Evolutionary conservation across 208 protist species (phyloP), one percentile per base, ranked within the genome.

Genomic region (Crithidia expoeki): DNA sequence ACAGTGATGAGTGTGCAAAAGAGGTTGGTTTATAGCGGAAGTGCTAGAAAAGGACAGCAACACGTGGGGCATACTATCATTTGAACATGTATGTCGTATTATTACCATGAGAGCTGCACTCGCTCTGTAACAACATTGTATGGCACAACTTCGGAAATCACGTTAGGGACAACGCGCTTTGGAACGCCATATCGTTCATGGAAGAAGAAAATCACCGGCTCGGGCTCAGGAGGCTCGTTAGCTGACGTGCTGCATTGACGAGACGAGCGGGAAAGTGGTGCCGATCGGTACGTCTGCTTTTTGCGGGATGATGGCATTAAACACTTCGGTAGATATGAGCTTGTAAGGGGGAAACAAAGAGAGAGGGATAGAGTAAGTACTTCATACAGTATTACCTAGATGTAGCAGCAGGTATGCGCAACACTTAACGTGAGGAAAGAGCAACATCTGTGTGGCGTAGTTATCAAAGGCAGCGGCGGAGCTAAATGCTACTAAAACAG

Each of bases 161-260:
- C 17, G 19, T 27, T 40, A 1, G 25, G 3, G 40, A 61, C n/a
- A 0, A 69, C 11, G 5, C 27, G 14, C 27, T 58, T 56, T 19
- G 53, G 52, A 42, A 44, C 17, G 40, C 56, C 53, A n/a, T 60
- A 52, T 21, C 42, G 23, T 25, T 61, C 56, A 17, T 61, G 51
- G 30, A 60, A 60, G 44, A 55, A 65, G 19, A 65, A 65, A 0
- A 32, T 65, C 44, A 65, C 60, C 0, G 27, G 60, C 27, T 52
- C 46, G 1, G 42, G 46, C 6, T 52, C 60, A n/a, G 46, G 60
- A 38, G 42, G 60, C n/a, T 52, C 60, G 2, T 7, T 3, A 32
- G 2, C 19, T 38, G 32, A 55, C 3, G 32, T 30, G 28, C 60
- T 55, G 28, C 30, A 9, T 16, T 32, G 60, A 28, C 11, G 60